Evolutionary conservation across 345 rosid genomes (phyloP).

Genomic region (Aegle marmelos): DNA sequence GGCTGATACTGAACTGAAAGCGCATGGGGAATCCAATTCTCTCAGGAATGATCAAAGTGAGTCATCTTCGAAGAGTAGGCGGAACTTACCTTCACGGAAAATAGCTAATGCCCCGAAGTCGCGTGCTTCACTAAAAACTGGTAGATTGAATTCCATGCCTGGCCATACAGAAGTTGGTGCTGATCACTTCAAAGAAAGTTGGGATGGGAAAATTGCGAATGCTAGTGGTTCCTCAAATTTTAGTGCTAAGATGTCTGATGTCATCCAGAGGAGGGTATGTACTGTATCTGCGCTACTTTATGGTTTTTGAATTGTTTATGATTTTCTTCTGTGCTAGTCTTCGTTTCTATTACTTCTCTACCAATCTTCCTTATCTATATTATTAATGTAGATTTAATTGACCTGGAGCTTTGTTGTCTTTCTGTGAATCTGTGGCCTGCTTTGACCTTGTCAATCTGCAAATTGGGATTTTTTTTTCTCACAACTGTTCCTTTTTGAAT

Average conservation of each 20-base stretch:
- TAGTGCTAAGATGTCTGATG: constrained; percentile 70
- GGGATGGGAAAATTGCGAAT: constrained; percentile 57
- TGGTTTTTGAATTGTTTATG: background rate
- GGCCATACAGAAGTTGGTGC: constrained; percentile 49
- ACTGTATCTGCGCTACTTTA: constrained; percentile 7
- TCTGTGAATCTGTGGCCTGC: background rate
- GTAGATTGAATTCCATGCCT: constrained; percentile 55
- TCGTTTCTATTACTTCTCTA: background rate
- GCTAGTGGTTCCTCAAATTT: constrained; percentile 47
- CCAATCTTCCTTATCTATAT: background rate
- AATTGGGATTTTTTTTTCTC: background rate
- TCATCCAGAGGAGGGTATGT: constrained; percentile 81
- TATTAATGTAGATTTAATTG: background rate
- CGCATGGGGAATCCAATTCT: constrained; percentile 38
- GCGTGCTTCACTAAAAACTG: constrained; percentile 65
- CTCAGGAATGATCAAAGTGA: constrained; percentile 70
- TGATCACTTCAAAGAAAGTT: constrained; percentile 58
- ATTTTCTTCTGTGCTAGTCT: background rate
- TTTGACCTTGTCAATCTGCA: background rate
- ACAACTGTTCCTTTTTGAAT: background rate
- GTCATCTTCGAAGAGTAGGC: constrained; percentile 53
- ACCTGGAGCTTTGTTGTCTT: background rate
- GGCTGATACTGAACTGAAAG: constrained; percentile 43
- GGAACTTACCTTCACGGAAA: constrained; percentile 65
- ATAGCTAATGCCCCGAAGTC: constrained; percentile 60